Base-by-base conservation (phyloP, 2,329 filamentous ascomycete genomes). In the Talaromyces sp. region DNA sequence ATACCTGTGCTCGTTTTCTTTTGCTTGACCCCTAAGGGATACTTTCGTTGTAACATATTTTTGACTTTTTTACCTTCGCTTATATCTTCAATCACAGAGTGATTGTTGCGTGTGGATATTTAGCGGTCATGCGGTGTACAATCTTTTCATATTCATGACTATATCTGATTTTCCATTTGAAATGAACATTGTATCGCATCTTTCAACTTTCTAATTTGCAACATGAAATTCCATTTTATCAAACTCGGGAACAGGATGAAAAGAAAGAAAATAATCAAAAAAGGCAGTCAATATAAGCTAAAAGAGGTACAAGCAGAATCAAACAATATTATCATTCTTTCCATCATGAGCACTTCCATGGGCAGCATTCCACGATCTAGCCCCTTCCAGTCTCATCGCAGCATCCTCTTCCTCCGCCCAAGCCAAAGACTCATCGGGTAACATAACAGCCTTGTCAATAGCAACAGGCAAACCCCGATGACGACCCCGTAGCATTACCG, bases 401-500 rank as follows among this genome's bases (percentile, higher is more conserved):
- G 75, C 76, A 70, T 79, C 77, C 61, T 79, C 78, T 63, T 80
- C 78, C 63, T 80, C 78, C 0, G 77, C 78, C 76, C 76, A 78
- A 4, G 74, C 76, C 43, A 79, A 71, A 16, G 71, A 73, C 67
- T 80, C 77, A 66, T 69, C 75, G 0, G 78, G 78, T 49, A 80
- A 65, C 72, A 80, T 75, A 35, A 80, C 68, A 3, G 85, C 85
- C 54, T 83, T 79, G 69, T 87, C 85, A 66, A 87, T 75, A 3
- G 84, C 83, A 37, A 86, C 83, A 0, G 85, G 85, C 35, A 87
- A 69, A 1, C 84, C 84, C n/a, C 85, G 76, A 73, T 87, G 85
- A 0, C 85, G 74, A 0, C 85, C 85, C 8, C 84, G 74, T 37
- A 89, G 71, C 77, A 86, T 87, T 13, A 89, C 85, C 3, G 83